Evolutionary conservation across 108 stramenopile genomes (phyloP).

Genomic region (Pseudonitzschia multiseries): DNA sequence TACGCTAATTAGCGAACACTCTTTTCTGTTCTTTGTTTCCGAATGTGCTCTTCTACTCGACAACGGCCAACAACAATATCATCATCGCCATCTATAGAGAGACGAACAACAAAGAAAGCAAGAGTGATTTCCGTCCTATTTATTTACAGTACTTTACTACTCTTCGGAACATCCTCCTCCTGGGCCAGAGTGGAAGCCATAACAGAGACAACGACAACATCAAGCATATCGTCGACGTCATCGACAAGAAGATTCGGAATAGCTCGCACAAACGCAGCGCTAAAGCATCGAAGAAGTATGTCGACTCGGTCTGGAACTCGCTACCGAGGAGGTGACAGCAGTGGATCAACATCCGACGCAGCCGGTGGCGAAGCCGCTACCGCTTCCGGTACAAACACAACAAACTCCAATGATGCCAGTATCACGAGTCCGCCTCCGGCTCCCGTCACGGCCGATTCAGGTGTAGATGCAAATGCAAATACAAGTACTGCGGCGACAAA

Average conservation of each 20-base stretch:
- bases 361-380: neutral
- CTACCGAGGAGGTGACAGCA: constrained; percentile 6
- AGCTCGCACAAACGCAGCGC: neutral
- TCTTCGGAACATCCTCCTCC: neutral
- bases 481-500: neutral
- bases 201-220: neutral
- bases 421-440: neutral
- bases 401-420: neutral
- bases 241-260: neutral
- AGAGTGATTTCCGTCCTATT: neutral
- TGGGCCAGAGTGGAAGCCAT: neutral
- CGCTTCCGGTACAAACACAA: neutral
- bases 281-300: neutral
- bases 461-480: too few relatives aligned
- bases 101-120: neutral
- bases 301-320: neutral
- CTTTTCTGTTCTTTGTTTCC: neutral
- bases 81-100: constrained; percentile 4
- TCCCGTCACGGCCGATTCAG: neutral
- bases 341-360: neutral
- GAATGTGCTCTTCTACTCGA: constrained; percentile 8
- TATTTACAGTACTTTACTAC: neutral
- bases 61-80: neutral
- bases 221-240: too few relatives aligned
- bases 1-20: neutral